phyloP scores from a whole-genome alignment of 805 yeast genomes.

The Saccharomycopsis fodiens region DNA sequence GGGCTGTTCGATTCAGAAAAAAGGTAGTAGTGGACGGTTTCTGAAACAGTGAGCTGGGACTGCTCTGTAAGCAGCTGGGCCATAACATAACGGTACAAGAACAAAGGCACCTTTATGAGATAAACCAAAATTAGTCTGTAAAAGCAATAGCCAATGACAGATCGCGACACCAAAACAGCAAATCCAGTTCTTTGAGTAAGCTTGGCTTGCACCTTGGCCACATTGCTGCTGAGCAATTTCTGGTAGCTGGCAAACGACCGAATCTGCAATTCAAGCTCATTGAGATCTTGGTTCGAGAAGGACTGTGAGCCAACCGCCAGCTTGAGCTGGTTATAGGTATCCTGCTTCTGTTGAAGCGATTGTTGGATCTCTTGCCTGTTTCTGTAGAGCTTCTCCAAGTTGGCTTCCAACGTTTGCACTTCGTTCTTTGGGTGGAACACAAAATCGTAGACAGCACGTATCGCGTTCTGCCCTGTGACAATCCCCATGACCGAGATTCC shows the following conservation, averaged over 20 bases:
- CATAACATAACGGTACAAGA: conserved; percentile 1
- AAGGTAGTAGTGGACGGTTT: neutral
- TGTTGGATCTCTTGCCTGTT: conserved; percentile 4
- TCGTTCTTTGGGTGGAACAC: neutral
- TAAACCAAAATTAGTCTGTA: conserved; percentile 11
- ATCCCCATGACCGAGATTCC: conserved; percentile 18
- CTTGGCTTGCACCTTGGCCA: conserved; percentile 4
- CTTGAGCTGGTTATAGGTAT: neutral
- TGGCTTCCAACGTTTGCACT: neutral
- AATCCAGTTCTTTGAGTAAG: conserved; percentile 1
- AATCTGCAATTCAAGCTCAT: conserved; percentile 7
- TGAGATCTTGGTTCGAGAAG: conserved; percentile 5
- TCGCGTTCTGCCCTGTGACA: conserved; percentile 16
- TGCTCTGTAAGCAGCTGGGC: neutral
- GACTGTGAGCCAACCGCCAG: conserved; percentile 2
- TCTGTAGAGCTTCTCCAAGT: conserved; percentile 2
- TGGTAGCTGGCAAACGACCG: conserved; percentile 3
- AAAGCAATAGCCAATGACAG: conserved; percentile 11
- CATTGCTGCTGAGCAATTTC: conserved; percentile 4
- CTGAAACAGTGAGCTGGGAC: neutral
- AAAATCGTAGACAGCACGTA: conserved; percentile 3
- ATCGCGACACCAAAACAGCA: conserved; percentile 1
- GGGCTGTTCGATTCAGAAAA: neutral
- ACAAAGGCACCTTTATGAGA: conserved; percentile 9
- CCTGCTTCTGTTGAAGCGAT: neutral